Conservation (phyloP, 2,329 filamentous ascomycete species). For the Cercospora sp. region DNA sequence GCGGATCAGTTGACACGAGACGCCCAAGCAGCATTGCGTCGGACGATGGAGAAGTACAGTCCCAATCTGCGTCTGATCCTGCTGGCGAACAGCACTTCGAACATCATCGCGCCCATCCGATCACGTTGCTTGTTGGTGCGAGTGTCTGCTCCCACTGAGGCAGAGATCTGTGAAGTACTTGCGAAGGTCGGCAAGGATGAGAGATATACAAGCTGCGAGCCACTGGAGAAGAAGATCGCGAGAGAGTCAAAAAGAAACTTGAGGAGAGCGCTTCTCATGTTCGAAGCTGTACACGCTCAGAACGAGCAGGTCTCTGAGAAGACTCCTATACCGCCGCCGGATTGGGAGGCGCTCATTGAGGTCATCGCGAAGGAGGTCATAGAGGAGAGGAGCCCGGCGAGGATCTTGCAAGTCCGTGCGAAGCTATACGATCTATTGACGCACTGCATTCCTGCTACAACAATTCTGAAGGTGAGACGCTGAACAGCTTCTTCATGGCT, state of each 20-base stretch:
- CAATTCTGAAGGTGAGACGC: constrained; percentile 88
- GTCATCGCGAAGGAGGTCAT: constrained; percentile 93
- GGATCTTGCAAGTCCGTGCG: constrained; percentile 82
- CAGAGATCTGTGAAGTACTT: constrained; percentile 79
- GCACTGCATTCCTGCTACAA: constrained; percentile 94
- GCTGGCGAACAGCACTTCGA: constrained; percentile 92
- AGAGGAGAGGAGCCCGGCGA: constrained; percentile 84
- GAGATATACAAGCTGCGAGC: constrained; percentile 74
- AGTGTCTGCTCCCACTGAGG: constrained; percentile 83
- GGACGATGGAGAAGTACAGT: constrained; percentile 99
- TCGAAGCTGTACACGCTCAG: constrained; percentile 93
- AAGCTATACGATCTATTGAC: constrained; percentile 97
- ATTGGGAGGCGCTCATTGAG: constrained; percentile 91
- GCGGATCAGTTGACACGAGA: constrained; percentile 91
- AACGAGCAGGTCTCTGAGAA: constrained; percentile 89
- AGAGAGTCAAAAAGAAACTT: constrained; percentile 88
- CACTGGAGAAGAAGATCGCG: constrained; percentile 80
- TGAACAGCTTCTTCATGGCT: no score
- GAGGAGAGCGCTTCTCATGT: constrained; percentile 89
- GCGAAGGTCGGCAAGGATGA: constrained; percentile 72
- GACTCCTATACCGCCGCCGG: constrained; percentile 88
- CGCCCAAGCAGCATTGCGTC: constrained; percentile 87
- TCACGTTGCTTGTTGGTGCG: constrained; percentile 87
- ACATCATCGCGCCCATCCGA: constrained; percentile 98
- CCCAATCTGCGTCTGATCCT: constrained; percentile 90